Conservation (phyloP, 2,329 filamentous ascomycete genomes). For the Akanthomyces lecanii region DNA sequence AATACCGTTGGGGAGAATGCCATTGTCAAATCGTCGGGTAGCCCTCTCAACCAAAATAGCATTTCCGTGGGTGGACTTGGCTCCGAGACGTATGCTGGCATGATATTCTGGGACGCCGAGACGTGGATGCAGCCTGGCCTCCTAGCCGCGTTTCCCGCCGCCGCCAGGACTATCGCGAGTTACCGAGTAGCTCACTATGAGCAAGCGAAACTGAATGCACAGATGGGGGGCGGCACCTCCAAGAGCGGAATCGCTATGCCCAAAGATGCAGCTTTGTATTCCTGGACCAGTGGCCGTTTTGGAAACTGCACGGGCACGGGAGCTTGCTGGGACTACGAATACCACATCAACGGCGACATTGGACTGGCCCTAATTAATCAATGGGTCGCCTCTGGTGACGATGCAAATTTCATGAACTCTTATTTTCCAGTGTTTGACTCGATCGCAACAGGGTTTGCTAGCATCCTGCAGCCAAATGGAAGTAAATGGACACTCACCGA, state of each 20-base stretch:
- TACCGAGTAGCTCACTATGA: slow-evolving; percentile 26
- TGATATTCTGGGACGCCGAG: slow-evolving; percentile 30
- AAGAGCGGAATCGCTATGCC: slow-evolving; percentile 57
- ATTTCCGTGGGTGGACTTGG: slow-evolving; percentile 26
- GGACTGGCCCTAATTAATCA: slow-evolving; percentile 39
- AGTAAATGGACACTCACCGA: slow-evolving; percentile 51
- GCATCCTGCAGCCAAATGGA: slow-evolving; percentile 57
- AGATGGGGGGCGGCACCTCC: slow-evolving; percentile 42
- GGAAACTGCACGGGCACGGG: slow-evolving; percentile 61
- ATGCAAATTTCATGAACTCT: slow-evolving; percentile 19
- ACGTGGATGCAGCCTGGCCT: slow-evolving; percentile 28
- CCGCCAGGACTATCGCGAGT: slow-evolving; percentile 26
- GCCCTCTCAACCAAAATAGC: slow-evolving; percentile 30
- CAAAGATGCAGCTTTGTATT: slow-evolving; percentile 44
- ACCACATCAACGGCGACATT: slow-evolving; percentile 67
- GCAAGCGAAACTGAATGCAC: slow-evolving; percentile 56
- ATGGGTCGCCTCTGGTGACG: slow-evolving; percentile 25
- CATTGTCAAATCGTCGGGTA: slow-evolving; percentile 43
- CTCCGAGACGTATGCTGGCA: slow-evolving; percentile 28
- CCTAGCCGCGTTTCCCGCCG: slow-evolving; percentile 24
- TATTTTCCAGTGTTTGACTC: slow-evolving; percentile 62
- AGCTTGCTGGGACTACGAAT: slow-evolving; percentile 66
- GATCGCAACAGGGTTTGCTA: slow-evolving; percentile 56
- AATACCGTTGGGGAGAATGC: slow-evolving; percentile 40
- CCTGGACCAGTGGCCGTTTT: slow-evolving; percentile 63